Conservation (phyloP, 495 filamentous ascomycete species). For the Penicillium coprophilum region DNA sequence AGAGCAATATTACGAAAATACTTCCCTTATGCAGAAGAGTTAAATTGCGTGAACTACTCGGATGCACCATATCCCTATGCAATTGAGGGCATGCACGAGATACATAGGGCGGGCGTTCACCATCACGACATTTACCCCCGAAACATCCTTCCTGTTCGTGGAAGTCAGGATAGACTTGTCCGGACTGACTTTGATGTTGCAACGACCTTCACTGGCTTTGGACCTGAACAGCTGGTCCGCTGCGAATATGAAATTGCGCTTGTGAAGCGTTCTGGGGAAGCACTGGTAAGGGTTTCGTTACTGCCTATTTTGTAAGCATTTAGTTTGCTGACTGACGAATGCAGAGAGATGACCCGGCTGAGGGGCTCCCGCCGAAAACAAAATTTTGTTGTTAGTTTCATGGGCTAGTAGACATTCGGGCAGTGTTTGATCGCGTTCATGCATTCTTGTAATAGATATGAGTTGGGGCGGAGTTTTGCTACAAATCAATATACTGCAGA, state of each 20-base stretch:
- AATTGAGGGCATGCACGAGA: conserved; percentile 22
- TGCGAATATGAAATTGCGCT: conserved; percentile 22
- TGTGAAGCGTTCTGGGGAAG: conserved; percentile 1
- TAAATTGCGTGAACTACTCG: conserved; percentile 31
- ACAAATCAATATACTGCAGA: no score
- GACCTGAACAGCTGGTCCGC: conserved; percentile 11
- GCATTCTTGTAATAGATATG: no score
- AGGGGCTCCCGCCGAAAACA: conserved; percentile 31
- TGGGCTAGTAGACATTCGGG: no score
- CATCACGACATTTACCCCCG: conserved; percentile 29
- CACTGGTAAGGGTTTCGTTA: conserved; percentile 1
- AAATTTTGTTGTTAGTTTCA: no score
- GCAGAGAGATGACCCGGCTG: conserved; percentile 22
- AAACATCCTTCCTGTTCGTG: conserved; percentile 24
- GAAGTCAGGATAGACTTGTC: conserved; percentile 15
- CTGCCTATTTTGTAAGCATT: conserved; percentile 3
- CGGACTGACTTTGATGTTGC: conserved; percentile 34
- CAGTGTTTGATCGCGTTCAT: no score
- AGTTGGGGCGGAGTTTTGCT: no score
- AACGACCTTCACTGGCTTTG: conserved; percentile 19
- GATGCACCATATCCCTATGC: conserved; percentile 18
- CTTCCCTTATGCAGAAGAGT: conserved; percentile 17
- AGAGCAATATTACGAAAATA: conserved; percentile 27
- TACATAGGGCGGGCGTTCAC: conserved; percentile 12
- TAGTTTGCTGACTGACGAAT: conserved; percentile 13